phyloP scores from a whole-genome alignment of 192 early-diverging fungal genomes.

The Mortierella claussenii region DNA sequence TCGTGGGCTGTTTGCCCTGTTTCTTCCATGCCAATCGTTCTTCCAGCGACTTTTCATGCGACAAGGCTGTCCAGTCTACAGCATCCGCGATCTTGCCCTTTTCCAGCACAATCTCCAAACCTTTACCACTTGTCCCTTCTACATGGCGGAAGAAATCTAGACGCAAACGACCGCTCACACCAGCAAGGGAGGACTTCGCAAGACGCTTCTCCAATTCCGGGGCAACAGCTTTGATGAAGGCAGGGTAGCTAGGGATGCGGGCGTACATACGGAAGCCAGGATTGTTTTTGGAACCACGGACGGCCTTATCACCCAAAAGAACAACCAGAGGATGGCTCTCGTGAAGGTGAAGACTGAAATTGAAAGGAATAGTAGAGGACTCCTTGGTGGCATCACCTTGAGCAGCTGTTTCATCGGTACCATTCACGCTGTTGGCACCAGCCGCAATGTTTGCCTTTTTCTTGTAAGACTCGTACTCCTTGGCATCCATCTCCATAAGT shows the following conservation, averaged over 20 bases:
- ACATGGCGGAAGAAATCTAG: slow-evolving; percentile 31
- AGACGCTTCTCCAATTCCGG: slow-evolving; percentile 31
- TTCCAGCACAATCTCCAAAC: slow-evolving; percentile 14
- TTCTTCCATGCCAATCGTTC: slow-evolving; percentile 20
- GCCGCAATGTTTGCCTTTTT: not conserved
- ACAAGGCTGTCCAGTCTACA: slow-evolving; percentile 1
- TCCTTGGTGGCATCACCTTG: not conserved
- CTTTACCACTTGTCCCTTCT: slow-evolving; percentile 6
- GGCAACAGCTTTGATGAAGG: slow-evolving; percentile 6
- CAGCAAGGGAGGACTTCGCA: slow-evolving; percentile 5
- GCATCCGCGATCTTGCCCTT: slow-evolving; percentile 14
- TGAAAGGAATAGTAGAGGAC: not conserved
- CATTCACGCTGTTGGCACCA: too few relatives aligned
- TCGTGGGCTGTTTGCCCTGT: not conserved
- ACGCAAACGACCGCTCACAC: slow-evolving; percentile 4
- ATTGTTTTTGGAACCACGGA: not conserved
- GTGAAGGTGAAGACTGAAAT: not conserved
- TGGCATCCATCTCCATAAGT: not conserved
- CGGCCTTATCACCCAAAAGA: slow-evolving; percentile 9
- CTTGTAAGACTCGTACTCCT: not conserved
- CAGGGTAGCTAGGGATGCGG: slow-evolving; percentile 22
- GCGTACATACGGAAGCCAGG: slow-evolving; percentile 12
- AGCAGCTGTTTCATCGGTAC: too few relatives aligned
- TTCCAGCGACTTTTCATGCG: not conserved
- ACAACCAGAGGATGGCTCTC: slow-evolving; percentile 3